phyloP scores from a whole-genome alignment of 1,284 basidiomycete genomes.

The Sporisorium reilianum region DNA sequence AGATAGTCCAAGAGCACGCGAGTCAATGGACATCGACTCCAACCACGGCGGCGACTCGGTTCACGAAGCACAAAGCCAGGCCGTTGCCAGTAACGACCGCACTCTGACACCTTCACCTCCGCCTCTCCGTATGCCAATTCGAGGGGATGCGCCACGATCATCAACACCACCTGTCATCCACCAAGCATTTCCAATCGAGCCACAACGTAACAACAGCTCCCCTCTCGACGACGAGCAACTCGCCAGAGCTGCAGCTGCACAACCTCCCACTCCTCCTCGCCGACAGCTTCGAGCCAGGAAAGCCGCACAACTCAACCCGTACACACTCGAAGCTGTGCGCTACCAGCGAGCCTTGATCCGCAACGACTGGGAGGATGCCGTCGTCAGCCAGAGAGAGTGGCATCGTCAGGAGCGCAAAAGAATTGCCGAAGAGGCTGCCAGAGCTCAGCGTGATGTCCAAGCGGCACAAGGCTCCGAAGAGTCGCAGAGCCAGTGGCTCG shows the following conservation, averaged over 20 bases:
- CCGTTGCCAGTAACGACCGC: not conserved
- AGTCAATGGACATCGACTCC: not conserved
- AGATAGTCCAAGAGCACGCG: not conserved
- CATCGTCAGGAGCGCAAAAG: slow-evolving; percentile 48
- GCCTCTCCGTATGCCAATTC: slow-evolving; percentile 24
- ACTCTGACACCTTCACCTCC: slow-evolving; percentile 15
- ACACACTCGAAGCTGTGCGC: slow-evolving; percentile 67
- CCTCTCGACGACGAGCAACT: slow-evolving; percentile 22
- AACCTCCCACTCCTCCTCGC: slow-evolving; percentile 44
- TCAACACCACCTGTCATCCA: not conserved
- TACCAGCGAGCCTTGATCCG: slow-evolving; percentile 68
- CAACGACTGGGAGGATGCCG: slow-evolving; percentile 70
- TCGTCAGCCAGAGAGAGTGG: slow-evolving; percentile 66
- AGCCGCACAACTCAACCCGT: slow-evolving; percentile 69
- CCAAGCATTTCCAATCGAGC: not conserved
- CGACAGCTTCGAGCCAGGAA: slow-evolving; percentile 66
- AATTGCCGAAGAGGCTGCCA: slow-evolving; percentile 38
- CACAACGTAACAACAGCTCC: not conserved
- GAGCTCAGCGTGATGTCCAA: slow-evolving; percentile 20
- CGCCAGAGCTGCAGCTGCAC: slow-evolving; percentile 36
- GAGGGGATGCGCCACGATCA: not conserved
- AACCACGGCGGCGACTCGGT: not conserved
- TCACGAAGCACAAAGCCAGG: not conserved
- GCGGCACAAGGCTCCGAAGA: slow-evolving; percentile 24
- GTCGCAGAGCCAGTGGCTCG: slow-evolving; percentile 47